Evolutionary conservation across 192 early-diverging fungal genomes (phyloP).

Genomic region (Piromyces sp.): DNA sequence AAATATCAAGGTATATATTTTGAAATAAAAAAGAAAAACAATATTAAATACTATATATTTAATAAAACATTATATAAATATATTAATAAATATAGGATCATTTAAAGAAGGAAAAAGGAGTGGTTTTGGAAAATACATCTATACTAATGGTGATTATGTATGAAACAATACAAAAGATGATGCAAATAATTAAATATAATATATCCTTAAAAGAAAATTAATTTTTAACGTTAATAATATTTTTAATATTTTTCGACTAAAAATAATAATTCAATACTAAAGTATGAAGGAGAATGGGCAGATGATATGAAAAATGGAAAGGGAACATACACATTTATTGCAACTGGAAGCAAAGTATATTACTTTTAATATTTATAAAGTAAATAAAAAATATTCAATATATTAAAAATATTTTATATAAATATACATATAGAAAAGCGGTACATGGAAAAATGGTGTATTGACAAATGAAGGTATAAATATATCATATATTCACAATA

Average conservation of each 20-base stretch:
- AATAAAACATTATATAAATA: no score
- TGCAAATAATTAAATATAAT: no score
- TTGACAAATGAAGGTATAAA: slow-evolving; percentile 8
- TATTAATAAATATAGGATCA: slow-evolving; percentile 7
- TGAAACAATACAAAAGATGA: no score
- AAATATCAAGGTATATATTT: slow-evolving; percentile 28
- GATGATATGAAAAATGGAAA: slow-evolving; percentile 31
- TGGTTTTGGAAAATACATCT: slow-evolving; percentile 27
- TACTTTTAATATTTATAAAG: no score
- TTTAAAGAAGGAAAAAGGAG: slow-evolving; percentile 27
- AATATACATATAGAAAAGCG: slow-evolving; percentile 10
- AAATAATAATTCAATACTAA: no score
- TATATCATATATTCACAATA: no score
- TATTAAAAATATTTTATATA: no score
- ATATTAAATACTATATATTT: no score
- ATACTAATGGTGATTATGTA: slow-evolving; percentile 26
- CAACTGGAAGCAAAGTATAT: slow-evolving; percentile 29
- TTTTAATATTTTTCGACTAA: no score
- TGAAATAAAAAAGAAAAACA: no score
- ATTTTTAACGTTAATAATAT: no score
- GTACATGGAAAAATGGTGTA: slow-evolving; percentile 19
- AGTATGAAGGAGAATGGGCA: slow-evolving; percentile 27
- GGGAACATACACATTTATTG: slow-evolving; percentile 17
- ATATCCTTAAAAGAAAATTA: no score
- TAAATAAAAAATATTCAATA: background rate